A percentile compares a stretch with the other conserved stretches of the same genome.
phyloP scores from a whole-genome alignment of 768 basidiomycete genomes.

The Pholiota microspora region DNA sequence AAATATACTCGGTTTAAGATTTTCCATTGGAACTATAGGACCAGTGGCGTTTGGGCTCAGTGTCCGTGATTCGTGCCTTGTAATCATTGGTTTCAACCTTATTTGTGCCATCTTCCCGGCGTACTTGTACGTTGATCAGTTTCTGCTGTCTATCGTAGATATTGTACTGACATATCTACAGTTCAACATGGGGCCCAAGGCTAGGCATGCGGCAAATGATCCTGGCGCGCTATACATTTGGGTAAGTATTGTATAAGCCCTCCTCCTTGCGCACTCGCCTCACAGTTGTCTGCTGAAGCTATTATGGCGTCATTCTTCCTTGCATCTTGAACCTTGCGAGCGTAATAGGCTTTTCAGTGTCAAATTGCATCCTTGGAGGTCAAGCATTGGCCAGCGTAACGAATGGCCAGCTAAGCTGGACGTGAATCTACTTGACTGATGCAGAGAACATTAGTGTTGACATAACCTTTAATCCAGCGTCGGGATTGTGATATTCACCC shows the following conservation, averaged over 20 bases:
- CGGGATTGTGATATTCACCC: slow-evolving; percentile 76
- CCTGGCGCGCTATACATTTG: slow-evolving; percentile 45
- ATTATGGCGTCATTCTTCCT: slow-evolving; percentile 49
- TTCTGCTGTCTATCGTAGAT: background rate
- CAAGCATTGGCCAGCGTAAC: slow-evolving; percentile 31
- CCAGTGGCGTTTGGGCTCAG: slow-evolving; percentile 57
- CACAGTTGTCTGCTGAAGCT: slow-evolving; percentile 3
- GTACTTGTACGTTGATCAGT: slow-evolving; percentile 42
- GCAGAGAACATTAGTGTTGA: background rate
- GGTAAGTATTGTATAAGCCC: slow-evolving; percentile 18
- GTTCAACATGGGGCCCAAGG: slow-evolving; percentile 75
- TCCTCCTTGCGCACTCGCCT: background rate
- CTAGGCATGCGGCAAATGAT: slow-evolving; percentile 86
- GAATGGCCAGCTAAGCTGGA: slow-evolving; percentile 27
- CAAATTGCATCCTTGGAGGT: slow-evolving; percentile 64
- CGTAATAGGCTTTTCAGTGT: slow-evolving; percentile 56
- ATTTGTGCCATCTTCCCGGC: slow-evolving; percentile 56
- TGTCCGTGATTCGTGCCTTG: slow-evolving; percentile 56
- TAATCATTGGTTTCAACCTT: slow-evolving; percentile 63
- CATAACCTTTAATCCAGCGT: slow-evolving; percentile 39
- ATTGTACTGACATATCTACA: slow-evolving; percentile 6
- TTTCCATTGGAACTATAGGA: slow-evolving; percentile 64
- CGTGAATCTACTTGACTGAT: slow-evolving; percentile 19
- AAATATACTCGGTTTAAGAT: slow-evolving; percentile 29
- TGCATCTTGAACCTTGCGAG: slow-evolving; percentile 52